Percentiles rank a stretch among this genome's conserved stretches.
These are phyloP conservation scores for Leptographium procerum DNA, from an alignment of 2,329 filamentous ascomycete species.

Conservation along the genomic window DNA sequence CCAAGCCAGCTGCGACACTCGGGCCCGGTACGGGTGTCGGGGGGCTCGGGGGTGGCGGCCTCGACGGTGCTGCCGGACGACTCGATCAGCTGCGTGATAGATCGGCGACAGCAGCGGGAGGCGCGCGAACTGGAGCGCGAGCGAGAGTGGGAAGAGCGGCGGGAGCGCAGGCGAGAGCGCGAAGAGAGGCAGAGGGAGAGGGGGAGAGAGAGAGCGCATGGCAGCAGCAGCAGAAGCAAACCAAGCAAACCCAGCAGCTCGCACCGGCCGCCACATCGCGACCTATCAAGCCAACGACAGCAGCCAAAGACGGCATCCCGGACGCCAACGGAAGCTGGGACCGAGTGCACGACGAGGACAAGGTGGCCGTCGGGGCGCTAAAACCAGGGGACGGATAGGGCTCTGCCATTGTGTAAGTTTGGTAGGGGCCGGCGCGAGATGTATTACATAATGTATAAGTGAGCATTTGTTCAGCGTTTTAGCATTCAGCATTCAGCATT, in stretches of 20 bases:
- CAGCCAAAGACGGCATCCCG: neutral
- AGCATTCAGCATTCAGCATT: too few species aligned
- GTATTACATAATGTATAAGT: neutral
- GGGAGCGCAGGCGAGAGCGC: neutral
- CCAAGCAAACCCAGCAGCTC: neutral
- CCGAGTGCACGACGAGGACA: neutral
- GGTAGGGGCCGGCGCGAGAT: too few species aligned
- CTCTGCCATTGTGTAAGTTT: too few species aligned
- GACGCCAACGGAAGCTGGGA: neutral
- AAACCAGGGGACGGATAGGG: too few species aligned
- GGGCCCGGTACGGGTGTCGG: too few species aligned
- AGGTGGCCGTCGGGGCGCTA: neutral
- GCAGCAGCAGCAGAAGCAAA: neutral
- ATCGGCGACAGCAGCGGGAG: neutral
- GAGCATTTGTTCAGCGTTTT: too few species aligned
- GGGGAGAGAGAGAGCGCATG: neutral
- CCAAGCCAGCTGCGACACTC: neutral
- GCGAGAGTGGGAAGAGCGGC: neutral
- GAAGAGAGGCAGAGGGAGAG: neutral
- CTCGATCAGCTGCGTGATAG: conserved; percentile 10
- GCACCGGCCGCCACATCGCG: neutral
- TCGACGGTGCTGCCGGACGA: conserved; percentile 10
- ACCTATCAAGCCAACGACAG: neutral
- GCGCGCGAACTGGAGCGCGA: neutral
- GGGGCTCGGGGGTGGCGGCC: too few species aligned